Base-by-base conservation (phyloP, 2,329 filamentous ascomycete genomes). In the Xylariales sp. region DNA sequence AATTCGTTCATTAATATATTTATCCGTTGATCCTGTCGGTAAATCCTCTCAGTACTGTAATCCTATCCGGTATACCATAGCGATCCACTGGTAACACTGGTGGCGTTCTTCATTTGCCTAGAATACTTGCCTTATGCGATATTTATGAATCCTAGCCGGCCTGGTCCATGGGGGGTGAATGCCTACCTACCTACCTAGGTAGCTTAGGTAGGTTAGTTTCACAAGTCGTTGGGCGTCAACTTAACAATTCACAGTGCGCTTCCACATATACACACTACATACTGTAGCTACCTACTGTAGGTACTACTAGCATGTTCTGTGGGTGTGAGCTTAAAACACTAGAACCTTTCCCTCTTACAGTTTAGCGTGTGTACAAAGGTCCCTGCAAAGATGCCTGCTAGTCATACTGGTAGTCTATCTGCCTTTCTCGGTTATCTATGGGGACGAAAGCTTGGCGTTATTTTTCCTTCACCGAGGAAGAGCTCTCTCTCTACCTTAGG, bases 341-440 rank as follows among this genome's bases (percentile, higher is more conserved):
- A 39, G 16, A 45, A 45, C 3, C 12, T 32, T 46, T 7, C 30
- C 16, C 49, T 32, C 32, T 50, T 57, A 36, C 14, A 43, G 53
- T 8, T 14, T 54, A 49, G 41, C n/a, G 50, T 54, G 45, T 23
- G 58, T 50, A 50, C 45, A 18, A 30, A 7, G 50, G 10, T 28
- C 53, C 54, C 48, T 48, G n/a, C 52, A 30, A 62, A n/a, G 50
- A 57, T 57, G 67, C 64, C 64, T 67, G 67, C 63, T 57, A 56
- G 23, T 23, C 23, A 23, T 23, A 23, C 23, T 23, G 23, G 23
- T 57, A 54, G 36, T 32, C 60, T 18, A 50, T 65, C 60, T 55
- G 41, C 57, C 45, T 58, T 30, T 45, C 50, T 69, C 68, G 68
- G 64, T 60, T 69, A 69, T 69, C 61, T 69, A 61, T 69, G 68